Evolutionary conservation across 75 land plant genomes (phyloP).

Genomic region (Selaginella moellendorffii): DNA sequence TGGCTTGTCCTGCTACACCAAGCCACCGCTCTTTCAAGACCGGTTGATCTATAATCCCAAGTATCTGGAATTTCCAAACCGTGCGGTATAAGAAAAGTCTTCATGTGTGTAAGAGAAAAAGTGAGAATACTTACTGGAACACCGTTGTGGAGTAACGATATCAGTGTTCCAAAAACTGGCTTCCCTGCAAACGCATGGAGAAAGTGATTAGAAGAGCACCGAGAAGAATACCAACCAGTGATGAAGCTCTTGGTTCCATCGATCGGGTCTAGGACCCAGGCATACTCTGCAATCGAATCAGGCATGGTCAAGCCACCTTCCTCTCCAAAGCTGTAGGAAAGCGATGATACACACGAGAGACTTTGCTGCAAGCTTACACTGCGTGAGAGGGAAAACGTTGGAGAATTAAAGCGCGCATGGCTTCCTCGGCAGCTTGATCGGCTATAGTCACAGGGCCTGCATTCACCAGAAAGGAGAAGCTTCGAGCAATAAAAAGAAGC

Average conservation of each 20-base stretch:
- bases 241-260: conserved; percentile 99
- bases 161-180: conserved; percentile 97
- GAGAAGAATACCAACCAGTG: too few species aligned
- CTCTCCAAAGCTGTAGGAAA: conserved; percentile 66
- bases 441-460: conserved; percentile 97
- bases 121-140: conserved; percentile 50
- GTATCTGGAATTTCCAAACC: conserved; percentile 21
- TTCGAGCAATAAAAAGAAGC: not conserved
- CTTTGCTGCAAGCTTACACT: conserved; percentile 34
- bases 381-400: conserved; percentile 78
- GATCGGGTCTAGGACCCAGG: conserved; percentile 98
- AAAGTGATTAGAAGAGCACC: not conserved
- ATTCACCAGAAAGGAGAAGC: not conserved
- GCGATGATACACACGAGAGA: not conserved
- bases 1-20: conserved; percentile 51
- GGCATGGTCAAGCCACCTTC: conserved; percentile 74
- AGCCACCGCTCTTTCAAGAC: conserved; percentile 84
- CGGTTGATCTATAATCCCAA: conserved; percentile 94
- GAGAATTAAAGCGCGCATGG: conserved; percentile 55
- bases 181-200: conserved; percentile 51
- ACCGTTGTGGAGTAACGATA: conserved; percentile 69
- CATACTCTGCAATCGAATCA: conserved; percentile 43
- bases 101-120: not conserved
- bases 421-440: conserved; percentile 70
- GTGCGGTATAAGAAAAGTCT: not conserved